Conservation (phyloP, 441 rosid species). For the Croton setiger region DNA sequence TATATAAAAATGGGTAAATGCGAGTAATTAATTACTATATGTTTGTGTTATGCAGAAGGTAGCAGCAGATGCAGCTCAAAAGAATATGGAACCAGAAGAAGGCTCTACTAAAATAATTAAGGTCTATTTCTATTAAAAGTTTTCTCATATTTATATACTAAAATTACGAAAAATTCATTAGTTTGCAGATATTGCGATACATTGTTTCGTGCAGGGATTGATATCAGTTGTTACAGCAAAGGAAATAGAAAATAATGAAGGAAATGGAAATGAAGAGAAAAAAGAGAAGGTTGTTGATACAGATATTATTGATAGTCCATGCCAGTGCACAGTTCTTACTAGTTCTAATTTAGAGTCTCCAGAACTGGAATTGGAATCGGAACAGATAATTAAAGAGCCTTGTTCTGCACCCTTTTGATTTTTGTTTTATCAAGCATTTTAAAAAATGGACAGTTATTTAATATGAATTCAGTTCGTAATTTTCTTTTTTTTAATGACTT, state of each 20-base stretch:
- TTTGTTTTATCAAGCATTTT: not conserved
- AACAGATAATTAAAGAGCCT: conserved; percentile 37
- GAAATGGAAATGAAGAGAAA: not conserved
- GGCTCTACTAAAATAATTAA: conserved; percentile 23
- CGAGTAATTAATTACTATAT: too few species aligned
- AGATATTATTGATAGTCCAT: conserved; percentile 23
- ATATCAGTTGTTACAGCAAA: not conserved
- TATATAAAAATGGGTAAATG: too few species aligned
- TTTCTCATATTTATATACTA: not conserved
- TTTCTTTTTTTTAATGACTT: too few species aligned
- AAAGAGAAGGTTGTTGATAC: not conserved
- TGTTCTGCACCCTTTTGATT: conserved; percentile 46
- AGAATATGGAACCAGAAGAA: conserved; percentile 32
- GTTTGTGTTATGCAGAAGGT: conserved; percentile 25
- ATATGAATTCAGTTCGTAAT: too few species aligned
- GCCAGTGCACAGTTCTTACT: conserved; percentile 32
- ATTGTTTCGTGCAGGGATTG: conserved; percentile 17
- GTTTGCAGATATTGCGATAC: too few species aligned
- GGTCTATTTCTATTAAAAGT: conserved; percentile 8
- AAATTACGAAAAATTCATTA: too few species aligned
- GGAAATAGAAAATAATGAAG: conserved; percentile 4
- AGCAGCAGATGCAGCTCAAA: conserved; percentile 38
- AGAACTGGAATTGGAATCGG: too few species aligned
- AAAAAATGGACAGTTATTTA: too few species aligned
- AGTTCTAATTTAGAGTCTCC: conserved; percentile 18